A percentile compares a stretch with the other conserved stretches of the same genome.
Evolutionary conservation across 78 protist species (phyloP).

Genomic region (Dictyostelium discoideum): dicty_2.7 NC_007091.3:722501-723000

Average conservation of each 20-base stretch:
- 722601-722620: slow-evolving; percentile 63
- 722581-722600: slow-evolving; percentile 70
- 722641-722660: neutral
- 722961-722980: slow-evolving; percentile 48
- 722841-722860: slow-evolving; percentile 2
- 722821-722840: slow-evolving; percentile 28
- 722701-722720: neutral
- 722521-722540: slow-evolving; percentile 65
- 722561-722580: neutral
- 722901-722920: slow-evolving; percentile 34
- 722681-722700: neutral
- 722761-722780: slow-evolving; percentile 20
- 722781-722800: slow-evolving; percentile 64
- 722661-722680: neutral
- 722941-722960: slow-evolving; percentile 79
- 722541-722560: neutral
- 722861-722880: neutral
- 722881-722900: slow-evolving; percentile 13
- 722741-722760: neutral
- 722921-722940: slow-evolving; percentile 41
- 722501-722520: slow-evolving; percentile 35
- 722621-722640: neutral
- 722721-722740: neutral
- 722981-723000: neutral
- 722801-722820: slow-evolving; percentile 8